Evolutionary conservation across 805 yeast species (phyloP).

Genomic region (Hyphopichia homilentoma): DNA sequence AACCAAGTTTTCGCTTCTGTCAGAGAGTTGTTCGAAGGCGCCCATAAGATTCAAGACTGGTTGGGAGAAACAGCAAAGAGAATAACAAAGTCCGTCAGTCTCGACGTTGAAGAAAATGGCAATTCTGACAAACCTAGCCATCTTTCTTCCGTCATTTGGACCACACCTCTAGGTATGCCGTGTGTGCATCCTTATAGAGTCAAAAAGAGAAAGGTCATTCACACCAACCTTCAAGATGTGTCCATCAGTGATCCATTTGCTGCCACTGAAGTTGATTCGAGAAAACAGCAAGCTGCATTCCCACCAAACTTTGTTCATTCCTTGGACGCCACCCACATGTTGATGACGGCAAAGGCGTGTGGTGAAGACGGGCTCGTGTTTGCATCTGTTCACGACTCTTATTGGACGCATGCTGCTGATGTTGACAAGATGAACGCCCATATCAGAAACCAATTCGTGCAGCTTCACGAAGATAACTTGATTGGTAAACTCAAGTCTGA

Average conservation of each 20-base stretch:
- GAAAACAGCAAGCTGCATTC: conserved; percentile 89
- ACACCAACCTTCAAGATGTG: conserved; percentile 87
- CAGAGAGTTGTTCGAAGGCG: conserved; percentile 82
- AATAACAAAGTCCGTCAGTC: conserved; percentile 71
- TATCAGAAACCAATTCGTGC: conserved; percentile 76
- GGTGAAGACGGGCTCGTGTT: conserved; percentile 62
- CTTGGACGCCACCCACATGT: conserved; percentile 95
- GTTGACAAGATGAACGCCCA: conserved; percentile 65
- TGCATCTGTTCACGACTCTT: conserved; percentile 96
- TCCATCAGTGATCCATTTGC: conserved; percentile 84
- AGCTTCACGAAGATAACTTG: conserved; percentile 70
- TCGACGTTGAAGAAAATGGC: conserved; percentile 52
- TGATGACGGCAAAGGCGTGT: conserved; percentile 80
- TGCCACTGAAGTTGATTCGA: conserved; percentile 74
- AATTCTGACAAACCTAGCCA: conserved; percentile 50
- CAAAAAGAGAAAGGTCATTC: conserved; percentile 56
- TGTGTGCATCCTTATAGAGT: conserved; percentile 96
- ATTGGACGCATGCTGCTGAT: conserved; percentile 95
- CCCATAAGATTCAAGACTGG: conserved; percentile 97
- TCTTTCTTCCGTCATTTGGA: conserved; percentile 93
- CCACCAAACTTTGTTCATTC: conserved; percentile 97
- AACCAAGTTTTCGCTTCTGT: conserved; percentile 76
- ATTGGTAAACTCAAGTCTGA: conserved; percentile 70
- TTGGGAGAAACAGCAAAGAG: conserved; percentile 79
- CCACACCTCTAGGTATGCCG: conserved; percentile 92